phyloP scores from a whole-genome alignment of 257 asterid genomes.

The Jacaranda copaia region DNA sequence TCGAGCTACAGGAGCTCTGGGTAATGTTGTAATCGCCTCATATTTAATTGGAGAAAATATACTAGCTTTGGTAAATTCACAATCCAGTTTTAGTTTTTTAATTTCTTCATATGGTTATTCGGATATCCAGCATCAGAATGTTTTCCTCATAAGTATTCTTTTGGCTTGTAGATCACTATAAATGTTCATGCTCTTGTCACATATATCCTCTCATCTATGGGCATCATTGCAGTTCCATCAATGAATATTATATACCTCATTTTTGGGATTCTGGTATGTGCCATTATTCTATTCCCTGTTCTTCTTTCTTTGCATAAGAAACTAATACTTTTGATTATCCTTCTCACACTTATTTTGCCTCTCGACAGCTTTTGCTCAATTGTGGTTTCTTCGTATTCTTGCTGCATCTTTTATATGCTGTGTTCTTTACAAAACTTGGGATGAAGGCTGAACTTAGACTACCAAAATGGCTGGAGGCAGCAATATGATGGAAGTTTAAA shows the following conservation, averaged over 20 bases:
- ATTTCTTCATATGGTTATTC: not conserved
- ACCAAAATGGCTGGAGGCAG: constrained; percentile 85
- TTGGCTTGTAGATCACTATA: constrained; percentile 68
- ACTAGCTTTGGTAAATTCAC: constrained; percentile 72
- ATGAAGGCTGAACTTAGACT: constrained; percentile 73
- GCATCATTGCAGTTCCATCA: constrained; percentile 74
- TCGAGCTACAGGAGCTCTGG: constrained; percentile 86
- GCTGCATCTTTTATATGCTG: constrained; percentile 88
- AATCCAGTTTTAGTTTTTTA: not conserved
- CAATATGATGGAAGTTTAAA: constrained; percentile 43
- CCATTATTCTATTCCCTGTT: not conserved
- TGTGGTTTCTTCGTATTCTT: constrained; percentile 71
- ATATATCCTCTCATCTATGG: constrained; percentile 64
- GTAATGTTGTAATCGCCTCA: constrained; percentile 80
- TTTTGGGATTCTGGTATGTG: constrained; percentile 81
- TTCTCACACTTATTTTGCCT: not conserved
- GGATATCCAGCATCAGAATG: constrained; percentile 1
- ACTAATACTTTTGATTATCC: not conserved
- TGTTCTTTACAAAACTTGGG: constrained; percentile 81
- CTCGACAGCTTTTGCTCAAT: constrained; percentile 83
- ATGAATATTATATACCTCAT: constrained; percentile 75
- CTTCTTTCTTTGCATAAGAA: constrained; percentile 14
- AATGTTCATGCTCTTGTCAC: constrained; percentile 85
- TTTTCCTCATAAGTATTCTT: not conserved
- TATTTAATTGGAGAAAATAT: constrained; percentile 92